Evolutionary conservation across 441 rosid genomes (phyloP), one percentile per base, ranked within the genome.

Genomic region (Theobroma grandiflorum): DNA sequence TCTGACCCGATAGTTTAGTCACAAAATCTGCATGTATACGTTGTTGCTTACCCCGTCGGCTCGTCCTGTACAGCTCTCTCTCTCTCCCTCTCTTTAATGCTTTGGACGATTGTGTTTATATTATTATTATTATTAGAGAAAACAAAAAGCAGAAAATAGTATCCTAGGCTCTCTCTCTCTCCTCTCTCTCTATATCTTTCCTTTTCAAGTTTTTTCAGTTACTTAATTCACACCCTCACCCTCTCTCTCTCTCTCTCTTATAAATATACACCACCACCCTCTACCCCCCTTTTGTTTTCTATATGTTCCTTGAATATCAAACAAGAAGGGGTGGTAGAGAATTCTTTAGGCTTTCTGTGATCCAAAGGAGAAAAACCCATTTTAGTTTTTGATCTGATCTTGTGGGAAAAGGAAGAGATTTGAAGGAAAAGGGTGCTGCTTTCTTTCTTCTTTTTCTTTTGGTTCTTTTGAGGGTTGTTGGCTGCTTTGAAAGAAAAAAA

Each of bases 11-110:
- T 89, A 77, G 91, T 88, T 89, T 84, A 86, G 93, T 91, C 97
- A 92, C 93, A 90, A 87, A 90, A 90, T 89, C 90, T 91, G 95
- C 97, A 93, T 92, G 98, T 82, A 86, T 90, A 89, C 94, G 92
- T 90, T 88, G 88, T 85, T 86, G 80, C 82, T 84, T 85, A 74
- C 80, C 78, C 57, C 83, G 45, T 80, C 74, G 31, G 31, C 31
- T 26, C 31, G 31, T 26, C 82, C 79, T 50, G 37, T 50, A 73
- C 76, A 45, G 31, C 3, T 10, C 38, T 12, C 53, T 3, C 14
- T 47, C 15, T 47, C 52, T 65, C 76, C 62, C 61, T 37, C 75
- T 42, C 33, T 62, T n/a, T 26, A 26, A 26, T 26, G 31, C 31
- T 26, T 26, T 2, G 6, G 4, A 3, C 42, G 42, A 40, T 40